These are phyloP conservation scores for Chrysoporthe austroafricana DNA, from an alignment of 2,329 filamentous ascomycete species.

Conservation along the genomic window DNA sequence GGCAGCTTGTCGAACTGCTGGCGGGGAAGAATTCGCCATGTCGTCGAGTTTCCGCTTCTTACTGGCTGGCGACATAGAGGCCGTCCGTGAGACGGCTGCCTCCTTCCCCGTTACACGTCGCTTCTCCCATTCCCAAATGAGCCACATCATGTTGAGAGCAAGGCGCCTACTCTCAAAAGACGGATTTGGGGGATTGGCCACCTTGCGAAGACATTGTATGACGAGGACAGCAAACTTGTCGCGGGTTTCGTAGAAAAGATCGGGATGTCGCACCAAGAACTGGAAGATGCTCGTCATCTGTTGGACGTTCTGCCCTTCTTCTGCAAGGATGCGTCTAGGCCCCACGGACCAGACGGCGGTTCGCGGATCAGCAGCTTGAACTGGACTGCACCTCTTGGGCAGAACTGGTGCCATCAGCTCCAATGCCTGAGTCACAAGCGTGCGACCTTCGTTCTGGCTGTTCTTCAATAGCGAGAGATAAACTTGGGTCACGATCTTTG, in stretches of 20 bases:
- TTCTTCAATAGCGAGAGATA: slow-evolving; percentile 90
- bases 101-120: slow-evolving; percentile 70
- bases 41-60: slow-evolving; percentile 79
- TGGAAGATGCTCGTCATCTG: slow-evolving; percentile 98
- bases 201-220: slow-evolving; percentile 85
- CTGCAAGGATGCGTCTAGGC: slow-evolving; percentile 85
- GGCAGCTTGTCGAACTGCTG: slow-evolving; percentile 51
- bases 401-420: slow-evolving; percentile 95
- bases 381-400: slow-evolving; percentile 75
- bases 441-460: slow-evolving; percentile 91
- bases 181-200: slow-evolving; percentile 79
- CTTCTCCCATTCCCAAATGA: slow-evolving; percentile 94
- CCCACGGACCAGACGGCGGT: slow-evolving; percentile 88
- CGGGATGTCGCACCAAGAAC: slow-evolving; percentile 89
- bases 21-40: slow-evolving; percentile 56
- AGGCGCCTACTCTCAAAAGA: slow-evolving; percentile 92
- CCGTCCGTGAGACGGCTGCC: slow-evolving; percentile 41
- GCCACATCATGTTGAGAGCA: slow-evolving; percentile 84
- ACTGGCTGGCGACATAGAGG: slow-evolving; percentile 69
- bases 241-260: slow-evolving; percentile 91
- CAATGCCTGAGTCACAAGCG: slow-evolving; percentile 89
- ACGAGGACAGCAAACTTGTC: slow-evolving; percentile 91
- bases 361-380: slow-evolving; percentile 62
- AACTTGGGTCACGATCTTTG: slow-evolving; percentile 94
- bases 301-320: slow-evolving; percentile 92